Base-by-base conservation (phyloP, 495 filamentous ascomycete genomes). In the Trichoderma reesei region DNA sequence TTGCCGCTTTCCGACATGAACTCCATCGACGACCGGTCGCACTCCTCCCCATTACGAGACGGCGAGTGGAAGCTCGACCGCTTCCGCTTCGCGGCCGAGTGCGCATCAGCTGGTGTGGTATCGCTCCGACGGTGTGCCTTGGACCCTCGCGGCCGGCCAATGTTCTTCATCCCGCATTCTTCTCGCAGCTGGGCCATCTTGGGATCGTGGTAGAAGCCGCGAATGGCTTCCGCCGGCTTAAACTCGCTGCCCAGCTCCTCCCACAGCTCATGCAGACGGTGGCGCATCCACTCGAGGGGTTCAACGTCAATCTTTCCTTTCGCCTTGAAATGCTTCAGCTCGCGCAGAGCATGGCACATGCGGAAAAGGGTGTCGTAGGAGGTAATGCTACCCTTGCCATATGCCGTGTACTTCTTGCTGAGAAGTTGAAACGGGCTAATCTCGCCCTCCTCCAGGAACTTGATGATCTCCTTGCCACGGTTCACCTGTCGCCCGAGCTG, bases 291-390 rank as follows among this genome's bases (percentile, higher is more conserved):
- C 33, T 80, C 69, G 9, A 78, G 71, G 20, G 79, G 77, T 7
- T 72, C 69, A 64, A 80, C 65, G 41, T 78, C 77, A 20, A 80
- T 74, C 46, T 70, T 67, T 33, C 79, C 78, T 63, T 75, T 76
- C 42, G 68, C 73, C 26, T 26, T 26, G 26, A 26, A 26, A 1
- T 26, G 26, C 26, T 26, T 26, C n/a, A 82, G 72, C 66, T 82
- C 79, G 34, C 78, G 73, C 42, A 78, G 72, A 5, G 77, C 71
- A 63, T 78, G 74, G 10, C 75, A 76, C 38, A 82, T 65, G 11
- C 79, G 74, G 65, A 75, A 82, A 9, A 82, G 70, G 0, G 75
- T 80, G 62, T 82, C 78, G 67, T 82, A 82, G 59, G 75, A 74
- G 44, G 71, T 72, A n/a, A 79, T 71, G 61, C 61, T 42, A 1